phyloP scores from a whole-genome alignment of 305 asterid species.

The Fraxinus velutina region DNA sequence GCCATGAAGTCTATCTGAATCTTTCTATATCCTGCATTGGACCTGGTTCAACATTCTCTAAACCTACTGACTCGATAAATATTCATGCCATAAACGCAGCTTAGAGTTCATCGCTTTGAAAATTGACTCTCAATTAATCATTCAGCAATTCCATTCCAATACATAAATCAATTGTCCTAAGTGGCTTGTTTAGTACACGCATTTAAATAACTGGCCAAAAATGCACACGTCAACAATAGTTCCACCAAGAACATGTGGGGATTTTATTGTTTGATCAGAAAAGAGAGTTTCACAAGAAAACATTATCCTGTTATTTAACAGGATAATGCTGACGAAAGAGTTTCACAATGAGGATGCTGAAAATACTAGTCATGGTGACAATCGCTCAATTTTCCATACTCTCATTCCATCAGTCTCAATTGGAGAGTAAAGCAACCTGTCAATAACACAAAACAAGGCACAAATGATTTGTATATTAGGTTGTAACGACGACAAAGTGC shows the following conservation, averaged over 20 bases:
- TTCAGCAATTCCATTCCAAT: not conserved
- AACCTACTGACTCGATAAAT: not conserved
- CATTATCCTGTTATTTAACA: not conserved
- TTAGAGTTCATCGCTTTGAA: not conserved
- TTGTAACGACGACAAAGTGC: not conserved
- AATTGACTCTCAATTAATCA: not conserved
- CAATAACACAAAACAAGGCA: conserved; percentile 17
- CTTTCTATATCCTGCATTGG: not conserved
- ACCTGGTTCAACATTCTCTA: not conserved
- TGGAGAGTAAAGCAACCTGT: conserved; percentile 60
- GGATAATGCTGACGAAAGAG: not conserved
- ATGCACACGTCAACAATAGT: not conserved
- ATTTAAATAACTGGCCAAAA: not conserved
- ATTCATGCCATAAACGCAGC: not conserved
- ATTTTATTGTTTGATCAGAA: not conserved
- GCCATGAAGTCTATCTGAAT: not conserved
- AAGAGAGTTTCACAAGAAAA: not conserved
- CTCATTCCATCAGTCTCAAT: conserved; percentile 45
- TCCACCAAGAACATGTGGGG: not conserved
- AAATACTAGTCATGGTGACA: conserved; percentile 66
- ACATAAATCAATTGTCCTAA: not conserved
- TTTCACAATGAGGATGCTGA: conserved; percentile 43
- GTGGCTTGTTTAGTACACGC: not conserved
- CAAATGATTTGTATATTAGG: conserved; percentile 2
- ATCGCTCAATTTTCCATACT: conserved; percentile 64